Evolutionary conservation across 331 rosid species (phyloP).

Genomic region (Prunus yedoensis): DNA sequence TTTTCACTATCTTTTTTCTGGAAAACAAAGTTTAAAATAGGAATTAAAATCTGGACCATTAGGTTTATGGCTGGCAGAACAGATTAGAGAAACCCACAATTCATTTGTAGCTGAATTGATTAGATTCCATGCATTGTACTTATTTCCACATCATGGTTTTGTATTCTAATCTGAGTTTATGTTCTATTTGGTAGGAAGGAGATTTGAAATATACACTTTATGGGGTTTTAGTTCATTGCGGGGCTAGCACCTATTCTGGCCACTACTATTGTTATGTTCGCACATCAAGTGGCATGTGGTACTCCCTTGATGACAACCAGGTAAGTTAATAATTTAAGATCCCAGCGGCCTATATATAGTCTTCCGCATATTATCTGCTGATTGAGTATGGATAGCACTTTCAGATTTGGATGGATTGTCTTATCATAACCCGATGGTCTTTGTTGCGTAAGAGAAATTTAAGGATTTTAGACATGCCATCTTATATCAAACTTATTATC

Average conservation of each 20-base stretch:
- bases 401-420: background rate
- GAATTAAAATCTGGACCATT: background rate
- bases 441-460: background rate
- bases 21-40: background rate
- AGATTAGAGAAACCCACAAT: background rate
- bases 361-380: background rate
- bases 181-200: slow-evolving; percentile 52
- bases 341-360: background rate
- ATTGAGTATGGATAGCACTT: background rate
- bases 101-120: background rate
- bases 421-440: background rate
- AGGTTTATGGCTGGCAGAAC: background rate
- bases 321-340: slow-evolving; percentile 41
- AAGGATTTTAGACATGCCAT: background rate
- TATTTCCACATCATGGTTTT: background rate
- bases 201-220: slow-evolving; percentile 83
- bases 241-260: slow-evolving; percentile 86
- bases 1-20: background rate
- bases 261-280: slow-evolving; percentile 93
- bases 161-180: background rate
- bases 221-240: slow-evolving; percentile 90
- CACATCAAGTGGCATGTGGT: slow-evolving; percentile 90
- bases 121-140: background rate
- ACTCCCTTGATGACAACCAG: slow-evolving; percentile 85
- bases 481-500: background rate